Evolutionary conservation across 768 basidiomycete genomes (phyloP).

Genomic region (Russula compacta): DNA sequence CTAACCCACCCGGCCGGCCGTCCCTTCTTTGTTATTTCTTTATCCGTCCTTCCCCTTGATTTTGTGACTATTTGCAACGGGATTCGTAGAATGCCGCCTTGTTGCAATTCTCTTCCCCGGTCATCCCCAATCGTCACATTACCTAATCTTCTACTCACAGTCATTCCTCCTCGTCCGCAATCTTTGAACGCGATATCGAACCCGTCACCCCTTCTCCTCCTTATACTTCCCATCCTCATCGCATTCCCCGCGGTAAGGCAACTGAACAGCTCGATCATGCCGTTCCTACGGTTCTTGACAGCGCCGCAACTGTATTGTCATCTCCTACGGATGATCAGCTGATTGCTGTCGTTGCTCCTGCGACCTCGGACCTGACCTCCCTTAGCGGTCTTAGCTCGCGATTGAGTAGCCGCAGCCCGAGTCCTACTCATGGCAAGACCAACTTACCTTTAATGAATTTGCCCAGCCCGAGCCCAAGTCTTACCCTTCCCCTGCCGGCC

Average conservation of each 20-base stretch:
- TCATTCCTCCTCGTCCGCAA: conserved; percentile 79
- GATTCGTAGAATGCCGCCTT: neutral
- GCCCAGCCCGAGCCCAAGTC: conserved; percentile 20
- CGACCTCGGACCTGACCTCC: conserved; percentile 27
- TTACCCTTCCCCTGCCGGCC: conserved; percentile 16
- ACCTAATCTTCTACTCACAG: conserved; percentile 21
- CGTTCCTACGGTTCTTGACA: conserved; percentile 82
- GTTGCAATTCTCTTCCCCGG: neutral
- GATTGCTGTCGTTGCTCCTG: conserved; percentile 56
- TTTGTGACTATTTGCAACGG: neutral
- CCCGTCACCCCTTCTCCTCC: conserved; percentile 39
- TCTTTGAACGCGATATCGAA: conserved; percentile 89
- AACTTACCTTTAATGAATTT: conserved; percentile 14
- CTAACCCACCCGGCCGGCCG: neutral
- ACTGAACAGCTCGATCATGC: conserved; percentile 68
- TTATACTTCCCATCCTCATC: conserved; percentile 52
- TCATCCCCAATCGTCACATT: neutral
- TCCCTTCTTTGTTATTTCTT: neutral
- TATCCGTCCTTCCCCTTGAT: neutral
- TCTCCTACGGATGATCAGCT: conserved; percentile 36
- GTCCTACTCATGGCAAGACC: conserved; percentile 39
- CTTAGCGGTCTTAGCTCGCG: conserved; percentile 53
- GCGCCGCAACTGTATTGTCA: conserved; percentile 66
- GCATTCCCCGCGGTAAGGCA: conserved; percentile 59
- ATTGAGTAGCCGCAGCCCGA: conserved; percentile 58